Evolutionary conservation across 78 protist genomes (phyloP).

Genomic region (Neovahlkampfia damariscottae): DNA sequence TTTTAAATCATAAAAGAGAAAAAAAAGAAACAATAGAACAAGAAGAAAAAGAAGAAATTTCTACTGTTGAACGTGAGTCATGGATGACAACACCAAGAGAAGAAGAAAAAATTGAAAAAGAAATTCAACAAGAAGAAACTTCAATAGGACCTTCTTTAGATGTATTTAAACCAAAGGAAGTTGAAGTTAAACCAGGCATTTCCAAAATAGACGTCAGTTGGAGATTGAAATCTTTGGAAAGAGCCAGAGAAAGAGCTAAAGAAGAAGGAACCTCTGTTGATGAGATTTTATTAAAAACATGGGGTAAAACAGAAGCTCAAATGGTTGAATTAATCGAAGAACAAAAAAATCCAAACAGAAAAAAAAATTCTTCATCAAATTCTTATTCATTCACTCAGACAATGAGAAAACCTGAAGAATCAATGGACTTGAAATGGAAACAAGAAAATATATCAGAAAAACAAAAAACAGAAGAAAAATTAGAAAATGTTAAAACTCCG

Average conservation of each 20-base stretch:
- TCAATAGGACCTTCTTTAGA: neutral
- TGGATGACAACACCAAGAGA: neutral
- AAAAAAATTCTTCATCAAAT: neutral
- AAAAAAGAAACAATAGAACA: too few species aligned
- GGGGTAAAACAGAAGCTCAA: neutral
- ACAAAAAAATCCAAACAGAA: neutral
- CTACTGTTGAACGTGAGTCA: neutral
- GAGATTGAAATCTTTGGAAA: neutral
- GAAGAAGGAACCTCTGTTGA: neutral
- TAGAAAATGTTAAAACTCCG: neutral
- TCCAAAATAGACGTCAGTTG: neutral
- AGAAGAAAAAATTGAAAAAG: neutral
- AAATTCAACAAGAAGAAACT: neutral
- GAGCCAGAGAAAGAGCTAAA: neutral
- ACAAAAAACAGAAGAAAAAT: neutral
- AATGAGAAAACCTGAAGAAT: neutral
- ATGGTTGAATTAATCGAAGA: neutral
- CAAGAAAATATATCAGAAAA: neutral
- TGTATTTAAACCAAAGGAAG: neutral
- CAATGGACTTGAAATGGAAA: neutral
- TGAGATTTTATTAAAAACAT: neutral
- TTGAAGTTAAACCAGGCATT: neutral
- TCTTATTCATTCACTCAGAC: neutral
- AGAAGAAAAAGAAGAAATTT: neutral
- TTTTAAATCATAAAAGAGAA: neutral